Percentiles rank a stretch among this genome's conserved stretches.
These are phyloP conservation scores for Solanum infundibuliforme DNA, from an alignment of 257 asterid genomes.

Conservation along the genomic window DNA sequence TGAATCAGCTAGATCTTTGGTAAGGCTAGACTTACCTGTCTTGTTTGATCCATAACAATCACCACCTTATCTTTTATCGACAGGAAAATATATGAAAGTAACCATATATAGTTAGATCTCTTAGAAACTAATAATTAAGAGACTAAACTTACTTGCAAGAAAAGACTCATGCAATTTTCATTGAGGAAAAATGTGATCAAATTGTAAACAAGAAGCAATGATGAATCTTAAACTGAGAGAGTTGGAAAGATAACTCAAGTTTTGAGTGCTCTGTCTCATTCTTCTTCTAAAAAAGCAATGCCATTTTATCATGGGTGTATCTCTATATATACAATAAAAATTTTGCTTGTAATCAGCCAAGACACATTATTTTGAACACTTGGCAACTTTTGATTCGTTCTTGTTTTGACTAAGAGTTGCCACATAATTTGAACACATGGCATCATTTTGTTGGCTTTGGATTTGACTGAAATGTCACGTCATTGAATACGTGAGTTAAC, in stretches of 20 bases:
- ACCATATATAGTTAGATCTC: not conserved
- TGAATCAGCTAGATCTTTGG: not conserved
- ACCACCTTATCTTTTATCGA: not conserved
- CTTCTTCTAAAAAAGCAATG: not conserved
- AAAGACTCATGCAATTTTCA: not conserved
- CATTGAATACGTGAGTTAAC: not conserved
- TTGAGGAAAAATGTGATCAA: not conserved
- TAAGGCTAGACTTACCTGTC: not conserved
- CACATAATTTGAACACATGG: not conserved
- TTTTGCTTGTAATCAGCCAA: not conserved
- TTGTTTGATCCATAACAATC: not conserved
- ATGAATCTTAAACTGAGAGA: not conserved
- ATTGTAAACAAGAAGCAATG: not conserved
- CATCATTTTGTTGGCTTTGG: not conserved
- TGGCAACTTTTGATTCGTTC: not conserved
- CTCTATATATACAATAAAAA: not conserved
- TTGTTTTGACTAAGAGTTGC: not conserved
- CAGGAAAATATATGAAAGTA: not conserved
- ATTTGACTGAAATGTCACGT: not conserved
- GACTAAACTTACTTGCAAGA: not conserved
- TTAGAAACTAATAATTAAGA: not conserved
- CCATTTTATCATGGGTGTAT: not conserved
- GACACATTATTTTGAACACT: not conserved
- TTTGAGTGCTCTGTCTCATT: not conserved
- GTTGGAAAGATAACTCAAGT: not conserved